A percentile compares a stretch with the other conserved stretches of the same genome.
phyloP scores from a whole-genome alignment of 78 protist genomes.

The Paratrimastix pyriformis region DNA sequence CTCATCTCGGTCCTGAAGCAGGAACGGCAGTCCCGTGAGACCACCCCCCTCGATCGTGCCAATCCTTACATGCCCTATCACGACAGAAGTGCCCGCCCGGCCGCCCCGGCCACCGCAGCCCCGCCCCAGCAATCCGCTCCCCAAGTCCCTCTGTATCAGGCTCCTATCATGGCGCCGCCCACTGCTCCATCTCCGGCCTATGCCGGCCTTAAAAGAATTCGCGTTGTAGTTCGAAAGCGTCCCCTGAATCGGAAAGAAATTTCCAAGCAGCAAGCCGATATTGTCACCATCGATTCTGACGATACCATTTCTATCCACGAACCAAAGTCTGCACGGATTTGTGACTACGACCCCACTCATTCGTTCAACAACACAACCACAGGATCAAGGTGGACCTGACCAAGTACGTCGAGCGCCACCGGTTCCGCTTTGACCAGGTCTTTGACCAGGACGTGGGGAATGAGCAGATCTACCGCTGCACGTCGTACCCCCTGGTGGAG shows the following conservation, averaged over 20 bases:
- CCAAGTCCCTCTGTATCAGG: not conserved
- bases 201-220: too few species aligned
- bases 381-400: constrained; percentile 62
- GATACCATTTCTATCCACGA: constrained; percentile 27
- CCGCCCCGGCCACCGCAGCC: not conserved
- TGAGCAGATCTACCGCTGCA: constrained; percentile 48
- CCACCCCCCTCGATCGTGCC: not conserved
- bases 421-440: constrained; percentile 72
- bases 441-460: constrained; percentile 59
- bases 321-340: too few species aligned
- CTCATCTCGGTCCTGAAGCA: constrained; percentile 7
- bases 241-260: constrained; percentile 62
- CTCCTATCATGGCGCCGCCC: too few species aligned
- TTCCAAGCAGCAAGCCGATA: not conserved
- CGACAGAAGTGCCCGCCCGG: not conserved
- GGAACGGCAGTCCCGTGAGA: not conserved
- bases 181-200: too few species aligned
- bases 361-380: too few species aligned
- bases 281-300: not conserved
- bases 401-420: constrained; percentile 65
- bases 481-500: constrained; percentile 67
- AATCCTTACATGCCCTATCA: constrained; percentile 8
- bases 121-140: not conserved
- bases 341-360: too few species aligned
- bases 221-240: constrained; percentile 80